These are phyloP conservation scores for Ilyonectria robusta DNA, from an alignment of 2,329 filamentous ascomycete genomes.

Conservation along the genomic window DNA sequence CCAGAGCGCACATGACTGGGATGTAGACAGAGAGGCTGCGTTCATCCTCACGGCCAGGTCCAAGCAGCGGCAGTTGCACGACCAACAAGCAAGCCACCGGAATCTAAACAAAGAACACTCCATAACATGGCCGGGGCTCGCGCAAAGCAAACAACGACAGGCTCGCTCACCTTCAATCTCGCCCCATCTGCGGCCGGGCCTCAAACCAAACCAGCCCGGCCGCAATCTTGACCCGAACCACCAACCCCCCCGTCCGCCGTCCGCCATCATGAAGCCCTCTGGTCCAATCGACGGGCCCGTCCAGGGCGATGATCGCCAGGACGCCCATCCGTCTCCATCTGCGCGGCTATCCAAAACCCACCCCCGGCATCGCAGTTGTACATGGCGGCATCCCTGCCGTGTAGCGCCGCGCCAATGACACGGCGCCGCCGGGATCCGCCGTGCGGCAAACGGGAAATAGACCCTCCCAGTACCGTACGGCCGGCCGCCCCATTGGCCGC, in stretches of 20 bases:
- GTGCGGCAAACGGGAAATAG: conserved; percentile 21
- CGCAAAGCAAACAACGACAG: conserved; percentile 1
- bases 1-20: neutral
- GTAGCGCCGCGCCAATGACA: conserved; percentile 23
- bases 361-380: neutral
- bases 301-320: conserved; percentile 21
- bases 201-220: conserved; percentile 44
- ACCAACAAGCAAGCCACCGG: neutral
- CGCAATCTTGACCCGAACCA: conserved; percentile 36
- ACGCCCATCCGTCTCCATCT: conserved; percentile 23
- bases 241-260: neutral
- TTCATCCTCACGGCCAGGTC: neutral
- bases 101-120: conserved; percentile 26
- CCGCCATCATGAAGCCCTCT: conserved; percentile 19
- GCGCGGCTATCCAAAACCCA: conserved; percentile 30
- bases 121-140: neutral
- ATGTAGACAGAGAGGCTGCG: neutral
- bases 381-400: neutral
- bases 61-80: neutral
- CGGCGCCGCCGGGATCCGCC: conserved; percentile 7
- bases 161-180: conserved; percentile 45
- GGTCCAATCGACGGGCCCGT: conserved; percentile 42
- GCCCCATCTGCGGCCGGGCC: conserved; percentile 47
- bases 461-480: neutral
- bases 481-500: conserved; percentile 41